Evolutionary conservation across 805 yeast species (phyloP).

Genomic region (Starmerella tilneyi): DNA sequence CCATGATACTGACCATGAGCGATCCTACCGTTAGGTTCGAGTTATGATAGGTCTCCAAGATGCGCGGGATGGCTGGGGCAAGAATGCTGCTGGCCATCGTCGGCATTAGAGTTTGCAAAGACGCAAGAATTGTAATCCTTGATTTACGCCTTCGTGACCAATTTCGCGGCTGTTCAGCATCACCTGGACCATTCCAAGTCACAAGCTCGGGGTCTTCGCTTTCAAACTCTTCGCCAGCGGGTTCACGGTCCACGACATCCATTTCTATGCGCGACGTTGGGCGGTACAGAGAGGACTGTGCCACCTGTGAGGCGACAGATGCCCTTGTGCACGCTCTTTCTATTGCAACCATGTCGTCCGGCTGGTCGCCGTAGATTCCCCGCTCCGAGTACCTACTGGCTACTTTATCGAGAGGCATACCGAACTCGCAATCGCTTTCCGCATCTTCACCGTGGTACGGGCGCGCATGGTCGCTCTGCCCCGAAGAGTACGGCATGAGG

Average conservation of each 20-base stretch:
- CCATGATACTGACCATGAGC: conserved; percentile 51
- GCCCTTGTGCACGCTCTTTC: conserved; percentile 38
- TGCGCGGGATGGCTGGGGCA: conserved; percentile 48
- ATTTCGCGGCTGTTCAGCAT: conserved; percentile 54
- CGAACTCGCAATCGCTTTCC: neutral
- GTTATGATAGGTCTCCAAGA: conserved; percentile 39
- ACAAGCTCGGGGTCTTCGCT: conserved; percentile 54
- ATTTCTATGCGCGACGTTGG: conserved; percentile 19
- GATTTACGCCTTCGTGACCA: conserved; percentile 41
- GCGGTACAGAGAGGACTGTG: conserved; percentile 21
- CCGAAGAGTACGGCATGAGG: too few relatives aligned
- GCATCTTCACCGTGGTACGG: neutral
- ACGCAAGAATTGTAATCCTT: conserved; percentile 38
- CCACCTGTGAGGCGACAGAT: conserved; percentile 32
- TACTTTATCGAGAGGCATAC: neutral
- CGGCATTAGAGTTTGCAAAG: conserved; percentile 47
- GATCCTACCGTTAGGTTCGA: conserved; percentile 38
- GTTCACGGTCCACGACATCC: conserved; percentile 26
- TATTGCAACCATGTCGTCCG: conserved; percentile 34
- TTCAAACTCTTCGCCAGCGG: conserved; percentile 45
- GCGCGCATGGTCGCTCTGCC: neutral
- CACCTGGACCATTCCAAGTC: conserved; percentile 56
- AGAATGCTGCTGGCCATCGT: conserved; percentile 55
- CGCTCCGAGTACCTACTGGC: conserved; percentile 21
- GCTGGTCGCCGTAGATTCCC: conserved; percentile 37